A percentile compares a stretch with the other conserved stretches of the same genome.
Conservation (phyloP, 495 filamentous ascomycete species). For the Copromyces sp. region DNA sequence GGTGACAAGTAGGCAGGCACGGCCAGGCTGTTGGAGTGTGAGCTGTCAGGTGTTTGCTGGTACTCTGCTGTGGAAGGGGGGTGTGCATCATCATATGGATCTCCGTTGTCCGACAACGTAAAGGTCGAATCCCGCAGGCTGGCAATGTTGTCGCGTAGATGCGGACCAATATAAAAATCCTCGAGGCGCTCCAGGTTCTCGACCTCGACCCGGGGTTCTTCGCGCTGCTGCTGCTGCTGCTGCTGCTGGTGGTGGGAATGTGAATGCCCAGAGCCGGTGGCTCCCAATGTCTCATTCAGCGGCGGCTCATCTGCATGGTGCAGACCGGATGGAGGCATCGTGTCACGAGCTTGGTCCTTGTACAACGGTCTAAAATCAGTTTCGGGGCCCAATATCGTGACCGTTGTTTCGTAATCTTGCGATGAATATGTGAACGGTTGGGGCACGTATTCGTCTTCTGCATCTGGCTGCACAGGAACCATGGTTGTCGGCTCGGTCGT, state of each 20-base stretch:
- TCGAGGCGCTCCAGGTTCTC: conserved; percentile 20
- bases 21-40: conserved; percentile 28
- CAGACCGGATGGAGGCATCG: conserved; percentile 12
- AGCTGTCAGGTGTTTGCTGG: conserved; percentile 17
- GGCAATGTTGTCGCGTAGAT: conserved; percentile 23
- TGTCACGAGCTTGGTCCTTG: conserved; percentile 19
- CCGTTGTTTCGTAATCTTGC: conserved; percentile 29
- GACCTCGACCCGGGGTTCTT: conserved; percentile 6
- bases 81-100: conserved; percentile 19
- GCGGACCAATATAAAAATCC: conserved; percentile 26
- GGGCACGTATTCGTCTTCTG: conserved; percentile 30
- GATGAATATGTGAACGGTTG: conserved; percentile 26
- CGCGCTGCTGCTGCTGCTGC: neutral
- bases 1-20: conserved; percentile 35
- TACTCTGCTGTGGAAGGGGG: conserved; percentile 13
- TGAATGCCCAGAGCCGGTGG: conserved; percentile 4
- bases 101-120: conserved; percentile 19
- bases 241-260: neutral
- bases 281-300: conserved; percentile 3
- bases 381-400: conserved; percentile 35
- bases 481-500: conserved; percentile 8
- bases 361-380: conserved; percentile 27
- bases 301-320: conserved; percentile 15
- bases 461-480: conserved; percentile 12
- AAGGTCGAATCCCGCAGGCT: conserved; percentile 24